Conservation (phyloP, 1,284 basidiomycete genomes). For the Rhodotorula glutinis region DNA sequence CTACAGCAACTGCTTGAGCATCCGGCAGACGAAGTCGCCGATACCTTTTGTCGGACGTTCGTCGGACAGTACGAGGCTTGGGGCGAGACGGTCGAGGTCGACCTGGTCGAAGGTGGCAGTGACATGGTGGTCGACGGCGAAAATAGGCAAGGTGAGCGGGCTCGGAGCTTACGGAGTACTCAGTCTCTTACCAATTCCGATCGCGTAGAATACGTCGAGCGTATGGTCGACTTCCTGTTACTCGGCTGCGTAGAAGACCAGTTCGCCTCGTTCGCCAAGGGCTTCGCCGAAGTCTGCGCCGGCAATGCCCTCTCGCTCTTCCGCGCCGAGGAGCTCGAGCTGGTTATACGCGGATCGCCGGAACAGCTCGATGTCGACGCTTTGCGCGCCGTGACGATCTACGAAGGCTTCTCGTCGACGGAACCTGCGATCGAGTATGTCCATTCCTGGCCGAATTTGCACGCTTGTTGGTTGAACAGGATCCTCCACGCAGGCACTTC, state of each 20-base stretch:
- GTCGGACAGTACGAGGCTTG: slow-evolving; percentile 42
- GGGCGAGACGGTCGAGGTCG: slow-evolving; percentile 39
- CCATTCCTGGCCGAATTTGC: not conserved
- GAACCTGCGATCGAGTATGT: slow-evolving; percentile 35
- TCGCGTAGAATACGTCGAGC: slow-evolving; percentile 14
- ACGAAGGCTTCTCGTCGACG: slow-evolving; percentile 38
- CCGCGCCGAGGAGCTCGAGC: slow-evolving; percentile 43
- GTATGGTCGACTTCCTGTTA: slow-evolving; percentile 33
- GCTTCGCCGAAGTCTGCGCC: slow-evolving; percentile 40
- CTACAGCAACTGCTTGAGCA: slow-evolving; percentile 38
- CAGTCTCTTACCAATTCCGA: not conserved
- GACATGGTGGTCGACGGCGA: slow-evolving; percentile 34
- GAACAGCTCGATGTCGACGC: slow-evolving; percentile 41
- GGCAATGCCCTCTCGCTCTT: slow-evolving; percentile 44
- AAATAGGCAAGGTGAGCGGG: slow-evolving; percentile 37
- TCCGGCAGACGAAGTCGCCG: slow-evolving; percentile 33
- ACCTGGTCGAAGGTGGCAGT: slow-evolving; percentile 37
- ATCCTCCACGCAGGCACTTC: slow-evolving; percentile 28
- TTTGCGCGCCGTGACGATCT: slow-evolving; percentile 32
- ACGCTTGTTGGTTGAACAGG: too few species aligned
- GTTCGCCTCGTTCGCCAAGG: slow-evolving; percentile 41
- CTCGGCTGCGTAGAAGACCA: slow-evolving; percentile 31
- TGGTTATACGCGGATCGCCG: slow-evolving; percentile 40
- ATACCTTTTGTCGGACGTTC: slow-evolving; percentile 37
- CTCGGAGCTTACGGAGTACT: not conserved